Evolutionary conservation across 2,329 filamentous ascomycete genomes (phyloP).

Genomic region (Cordyceps tenuipes): DNA sequence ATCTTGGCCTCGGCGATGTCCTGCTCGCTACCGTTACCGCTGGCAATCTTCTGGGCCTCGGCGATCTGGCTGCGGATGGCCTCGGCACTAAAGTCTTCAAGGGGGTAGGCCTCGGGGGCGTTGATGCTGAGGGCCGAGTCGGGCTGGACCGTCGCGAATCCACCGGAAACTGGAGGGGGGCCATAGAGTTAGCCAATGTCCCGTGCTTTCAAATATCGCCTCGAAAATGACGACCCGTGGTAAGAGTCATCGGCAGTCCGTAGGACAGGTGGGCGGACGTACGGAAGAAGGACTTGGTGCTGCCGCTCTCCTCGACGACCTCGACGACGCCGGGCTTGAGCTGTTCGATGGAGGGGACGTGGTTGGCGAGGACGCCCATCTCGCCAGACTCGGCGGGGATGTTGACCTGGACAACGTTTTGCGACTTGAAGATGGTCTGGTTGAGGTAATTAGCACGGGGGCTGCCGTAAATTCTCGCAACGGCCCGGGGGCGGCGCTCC

Average conservation of each 20-base stretch:
- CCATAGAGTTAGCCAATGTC: conserved; percentile 6
- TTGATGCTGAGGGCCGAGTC: conserved; percentile 95
- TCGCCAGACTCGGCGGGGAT: conserved; percentile 95
- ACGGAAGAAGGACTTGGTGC: conserved; percentile 97
- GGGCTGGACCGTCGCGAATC: conserved; percentile 94
- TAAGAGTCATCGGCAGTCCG: neutral
- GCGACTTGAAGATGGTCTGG: conserved; percentile 62
- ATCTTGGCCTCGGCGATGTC: conserved; percentile 99
- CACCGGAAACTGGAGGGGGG: conserved; percentile 67
- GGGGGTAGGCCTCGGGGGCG: conserved; percentile 85
- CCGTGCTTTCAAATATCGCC: neutral
- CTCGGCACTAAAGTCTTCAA: conserved; percentile 94
- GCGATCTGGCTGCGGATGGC: conserved; percentile 82
- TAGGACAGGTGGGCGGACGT: conserved; percentile 31
- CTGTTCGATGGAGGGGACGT: conserved; percentile 98
- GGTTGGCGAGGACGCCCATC: conserved; percentile 98
- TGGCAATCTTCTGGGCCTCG: conserved; percentile 92
- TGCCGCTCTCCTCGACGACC: conserved; percentile 85
- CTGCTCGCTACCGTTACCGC: conserved; percentile 85
- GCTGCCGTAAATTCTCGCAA: conserved; percentile 12
- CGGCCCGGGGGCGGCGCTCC: neutral
- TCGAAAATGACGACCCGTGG: neutral
- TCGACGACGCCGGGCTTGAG: conserved; percentile 94
- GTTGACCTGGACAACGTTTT: conserved; percentile 88
- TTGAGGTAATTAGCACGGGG: conserved; percentile 43